These are phyloP conservation scores for Metschnikowia reukaufii DNA, from an alignment of 805 yeast species.

Conservation along the genomic window DNA sequence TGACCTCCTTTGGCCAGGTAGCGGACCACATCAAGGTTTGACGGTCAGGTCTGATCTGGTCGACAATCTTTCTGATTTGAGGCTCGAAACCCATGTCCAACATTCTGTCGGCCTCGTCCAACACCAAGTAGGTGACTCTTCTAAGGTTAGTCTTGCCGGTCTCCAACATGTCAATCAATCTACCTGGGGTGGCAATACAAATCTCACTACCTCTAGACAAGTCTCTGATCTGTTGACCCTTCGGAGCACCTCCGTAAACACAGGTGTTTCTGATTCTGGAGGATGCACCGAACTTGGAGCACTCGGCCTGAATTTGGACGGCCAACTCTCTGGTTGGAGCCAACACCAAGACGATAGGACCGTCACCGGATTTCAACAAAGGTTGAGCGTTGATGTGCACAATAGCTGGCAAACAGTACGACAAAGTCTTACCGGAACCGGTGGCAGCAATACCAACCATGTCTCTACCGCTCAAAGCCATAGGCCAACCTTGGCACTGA, in stretches of 20 bases:
- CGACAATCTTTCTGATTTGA: slow-evolving; percentile 96
- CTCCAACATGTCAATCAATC: slow-evolving; percentile 97
- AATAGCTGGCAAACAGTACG: slow-evolving; percentile 95
- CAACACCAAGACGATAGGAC: slow-evolving; percentile 91
- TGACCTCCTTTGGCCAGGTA: slow-evolving; percentile 99
- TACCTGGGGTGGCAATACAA: slow-evolving; percentile 97
- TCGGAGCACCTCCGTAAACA: slow-evolving; percentile 99
- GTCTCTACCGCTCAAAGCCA: slow-evolving; percentile 98
- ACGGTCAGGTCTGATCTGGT: slow-evolving; percentile 98
- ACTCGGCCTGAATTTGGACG: slow-evolving; percentile 94
- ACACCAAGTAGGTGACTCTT: slow-evolving; percentile 94
- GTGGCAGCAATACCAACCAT: slow-evolving; percentile 99
- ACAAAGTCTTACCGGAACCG: slow-evolving; percentile 97
- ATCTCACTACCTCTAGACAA: slow-evolving; percentile 94
- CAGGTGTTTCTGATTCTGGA: slow-evolving; percentile 96
- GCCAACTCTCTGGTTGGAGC: slow-evolving; percentile 99
- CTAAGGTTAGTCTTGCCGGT: slow-evolving; percentile 90
- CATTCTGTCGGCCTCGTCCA: slow-evolving; percentile 99
- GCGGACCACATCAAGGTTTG: slow-evolving; percentile 99
- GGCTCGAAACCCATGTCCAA: slow-evolving; percentile 99
- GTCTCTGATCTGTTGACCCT: slow-evolving; percentile 96
- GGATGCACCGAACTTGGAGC: slow-evolving; percentile 88
- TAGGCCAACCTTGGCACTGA: slow-evolving; percentile 99
- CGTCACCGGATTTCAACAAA: slow-evolving; percentile 88
- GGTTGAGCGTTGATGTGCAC: slow-evolving; percentile 99